Percentiles rank a stretch among this genome's conserved stretches.
These are phyloP conservation scores for Colletotrichum noveboracense DNA, from an alignment of 2,329 filamentous ascomycete genomes.

Conservation along the genomic window DNA sequence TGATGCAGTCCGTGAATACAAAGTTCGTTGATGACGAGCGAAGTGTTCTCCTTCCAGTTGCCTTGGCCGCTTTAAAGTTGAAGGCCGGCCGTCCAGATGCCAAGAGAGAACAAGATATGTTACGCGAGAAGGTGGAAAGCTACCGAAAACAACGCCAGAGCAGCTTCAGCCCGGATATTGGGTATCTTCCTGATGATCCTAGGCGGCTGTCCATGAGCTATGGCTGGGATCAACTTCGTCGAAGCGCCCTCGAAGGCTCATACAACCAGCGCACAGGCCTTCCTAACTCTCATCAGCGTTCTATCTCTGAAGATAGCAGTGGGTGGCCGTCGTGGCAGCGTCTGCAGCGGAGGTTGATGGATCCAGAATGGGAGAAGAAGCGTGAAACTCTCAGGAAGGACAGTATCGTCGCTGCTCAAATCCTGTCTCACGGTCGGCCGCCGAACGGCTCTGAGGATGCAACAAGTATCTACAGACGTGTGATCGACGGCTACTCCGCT, in stretches of 20 bases:
- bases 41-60: neutral
- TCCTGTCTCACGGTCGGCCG: neutral
- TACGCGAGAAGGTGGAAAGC: neutral
- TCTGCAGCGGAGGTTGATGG: neutral
- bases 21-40: accelerated
- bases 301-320: neutral
- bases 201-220: accelerated
- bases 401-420: neutral
- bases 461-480: neutral
- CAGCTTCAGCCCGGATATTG: neutral
- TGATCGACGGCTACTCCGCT: neutral
- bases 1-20: neutral
- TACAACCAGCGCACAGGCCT: neutral
- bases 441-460: neutral
- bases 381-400: neutral
- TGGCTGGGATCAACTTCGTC: neutral
- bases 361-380: neutral
- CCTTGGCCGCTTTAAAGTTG: neutral
- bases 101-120: neutral
- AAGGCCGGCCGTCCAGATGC: neutral
- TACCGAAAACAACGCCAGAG: neutral
- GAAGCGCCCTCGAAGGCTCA: neutral
- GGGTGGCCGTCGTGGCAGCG: neutral
- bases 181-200: neutral
- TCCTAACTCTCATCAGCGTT: neutral